phyloP scores from a whole-genome alignment of 495 filamentous ascomycete species.

The Evansstolkia leycettana region DNA sequence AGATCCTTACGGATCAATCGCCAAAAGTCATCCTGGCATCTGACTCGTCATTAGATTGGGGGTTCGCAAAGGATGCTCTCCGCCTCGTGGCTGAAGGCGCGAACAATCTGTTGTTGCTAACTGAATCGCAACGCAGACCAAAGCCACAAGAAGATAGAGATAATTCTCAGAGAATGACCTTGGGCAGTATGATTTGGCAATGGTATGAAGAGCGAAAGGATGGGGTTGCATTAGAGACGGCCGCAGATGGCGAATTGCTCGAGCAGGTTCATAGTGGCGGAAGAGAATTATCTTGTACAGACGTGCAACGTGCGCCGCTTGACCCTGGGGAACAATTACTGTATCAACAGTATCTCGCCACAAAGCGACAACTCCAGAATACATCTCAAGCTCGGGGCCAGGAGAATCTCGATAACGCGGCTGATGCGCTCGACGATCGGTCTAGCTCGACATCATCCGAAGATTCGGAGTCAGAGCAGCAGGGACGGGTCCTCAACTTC shows the following conservation, averaged over 20 bases:
- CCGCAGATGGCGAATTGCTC: slow-evolving; percentile 44
- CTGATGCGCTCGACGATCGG: slow-evolving; percentile 72
- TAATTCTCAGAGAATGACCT: slow-evolving; percentile 21
- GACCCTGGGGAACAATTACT: slow-evolving; percentile 60
- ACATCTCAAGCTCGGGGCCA: slow-evolving; percentile 56
- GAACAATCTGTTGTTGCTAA: slow-evolving; percentile 74
- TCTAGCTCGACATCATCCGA: slow-evolving; percentile 76
- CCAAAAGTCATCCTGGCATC: slow-evolving; percentile 82
- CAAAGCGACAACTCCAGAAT: slow-evolving; percentile 66
- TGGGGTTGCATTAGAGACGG: slow-evolving; percentile 46
- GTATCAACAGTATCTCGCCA: slow-evolving; percentile 86
- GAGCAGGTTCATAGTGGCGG: slow-evolving; percentile 56
- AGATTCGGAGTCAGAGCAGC: slow-evolving; percentile 78
- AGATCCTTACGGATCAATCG: slow-evolving; percentile 35
- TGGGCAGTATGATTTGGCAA: slow-evolving; percentile 53
- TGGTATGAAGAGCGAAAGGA: slow-evolving; percentile 59
- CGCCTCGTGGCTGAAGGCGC: slow-evolving; percentile 57
- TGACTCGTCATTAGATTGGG: slow-evolving; percentile 85
- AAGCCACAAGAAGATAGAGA: slow-evolving; percentile 19
- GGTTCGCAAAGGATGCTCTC: slow-evolving; percentile 84
- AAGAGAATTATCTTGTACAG: slow-evolving; percentile 44
- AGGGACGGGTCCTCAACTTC: slow-evolving; percentile 84
- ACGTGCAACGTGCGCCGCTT: slow-evolving; percentile 50
- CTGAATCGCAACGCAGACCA: slow-evolving; percentile 46
- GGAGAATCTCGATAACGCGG: slow-evolving; percentile 51